Percentiles rank a stretch among this genome's conserved stretches.
phyloP scores from a whole-genome alignment of 148 eudicot genomes.

The Selenicereus undatus region DNA sequence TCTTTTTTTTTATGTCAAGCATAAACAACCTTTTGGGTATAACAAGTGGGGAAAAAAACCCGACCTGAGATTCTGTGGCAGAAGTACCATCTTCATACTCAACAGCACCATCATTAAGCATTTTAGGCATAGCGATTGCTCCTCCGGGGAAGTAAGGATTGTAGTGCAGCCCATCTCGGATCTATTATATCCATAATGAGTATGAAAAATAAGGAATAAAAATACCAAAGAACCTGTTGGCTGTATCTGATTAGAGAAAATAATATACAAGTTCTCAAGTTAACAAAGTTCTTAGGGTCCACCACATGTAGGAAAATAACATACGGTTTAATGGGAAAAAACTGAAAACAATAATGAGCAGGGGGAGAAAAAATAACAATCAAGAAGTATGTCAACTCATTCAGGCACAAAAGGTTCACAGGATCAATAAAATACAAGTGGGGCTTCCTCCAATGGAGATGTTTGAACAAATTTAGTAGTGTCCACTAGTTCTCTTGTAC shows the following conservation, averaged over 20 bases:
- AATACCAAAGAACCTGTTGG: neutral
- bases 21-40: neutral
- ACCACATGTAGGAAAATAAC: too few relatives aligned
- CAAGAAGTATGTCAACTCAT: too few relatives aligned
- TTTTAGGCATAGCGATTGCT: constrained; percentile 98
- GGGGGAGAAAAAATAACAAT: too few relatives aligned
- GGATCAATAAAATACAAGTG: too few relatives aligned
- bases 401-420: too few relatives aligned
- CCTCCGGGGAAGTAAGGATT: constrained; percentile 99
- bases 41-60: neutral
- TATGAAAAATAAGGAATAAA: neutral
- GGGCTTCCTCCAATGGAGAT: too few relatives aligned
- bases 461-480: too few relatives aligned
- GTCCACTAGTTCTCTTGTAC: too few relatives aligned
- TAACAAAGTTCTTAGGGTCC: too few relatives aligned
- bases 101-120: constrained; percentile 93
- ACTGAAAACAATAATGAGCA: too few relatives aligned
- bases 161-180: constrained; percentile 88
- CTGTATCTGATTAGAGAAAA: neutral
- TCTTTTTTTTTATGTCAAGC: neutral
- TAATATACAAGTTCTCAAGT: neutral
- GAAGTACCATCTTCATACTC: constrained; percentile 97
- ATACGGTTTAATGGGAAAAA: too few relatives aligned
- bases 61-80: constrained; percentile 94
- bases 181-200: constrained; percentile 33